phyloP scores from a whole-genome alignment of 306 rosid species.

The Hippophae tibetana region DNA sequence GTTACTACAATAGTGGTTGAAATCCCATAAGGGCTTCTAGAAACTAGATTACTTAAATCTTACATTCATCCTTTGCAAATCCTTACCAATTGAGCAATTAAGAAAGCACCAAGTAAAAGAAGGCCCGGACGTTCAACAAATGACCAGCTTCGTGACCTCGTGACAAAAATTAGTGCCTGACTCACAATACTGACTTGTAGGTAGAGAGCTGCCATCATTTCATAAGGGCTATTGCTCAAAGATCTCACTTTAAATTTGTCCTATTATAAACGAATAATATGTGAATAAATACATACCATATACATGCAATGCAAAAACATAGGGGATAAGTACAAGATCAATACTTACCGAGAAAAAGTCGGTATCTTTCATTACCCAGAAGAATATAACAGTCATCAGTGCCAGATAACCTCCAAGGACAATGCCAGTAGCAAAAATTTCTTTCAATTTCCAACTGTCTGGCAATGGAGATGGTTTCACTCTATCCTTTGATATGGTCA shows the following conservation, averaged over 20 bases:
- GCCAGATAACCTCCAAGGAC: constrained; percentile 98
- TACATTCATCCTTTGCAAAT: background rate
- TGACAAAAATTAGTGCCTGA: constrained; percentile 91
- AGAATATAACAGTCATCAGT: constrained; percentile 86
- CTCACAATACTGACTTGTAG: constrained; percentile 98
- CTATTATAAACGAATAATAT: constrained; percentile 23
- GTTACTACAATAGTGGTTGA: background rate
- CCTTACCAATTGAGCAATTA: constrained; percentile 85
- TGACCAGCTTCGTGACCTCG: constrained; percentile 98
- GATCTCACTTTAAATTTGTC: constrained; percentile 44
- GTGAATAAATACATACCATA: background rate
- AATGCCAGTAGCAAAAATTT: constrained; percentile 92
- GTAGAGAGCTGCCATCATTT: constrained; percentile 96
- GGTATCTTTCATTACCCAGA: constrained; percentile 67
- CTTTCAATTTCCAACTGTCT: constrained; percentile 92
- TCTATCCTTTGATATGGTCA: constrained; percentile 96
- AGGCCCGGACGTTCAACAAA: constrained; percentile 80
- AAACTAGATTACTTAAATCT: background rate
- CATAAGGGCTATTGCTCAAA: constrained; percentile 9
- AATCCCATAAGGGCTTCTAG: background rate
- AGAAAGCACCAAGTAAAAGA: constrained; percentile 74
- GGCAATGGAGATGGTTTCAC: constrained; percentile 94
- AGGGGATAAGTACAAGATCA: background rate
- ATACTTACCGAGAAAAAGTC: constrained; percentile 63
- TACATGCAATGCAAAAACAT: background rate